Conservation (phyloP, 2,329 filamentous ascomycete genomes). For the Neocatenulostroma microsporum region DNA sequence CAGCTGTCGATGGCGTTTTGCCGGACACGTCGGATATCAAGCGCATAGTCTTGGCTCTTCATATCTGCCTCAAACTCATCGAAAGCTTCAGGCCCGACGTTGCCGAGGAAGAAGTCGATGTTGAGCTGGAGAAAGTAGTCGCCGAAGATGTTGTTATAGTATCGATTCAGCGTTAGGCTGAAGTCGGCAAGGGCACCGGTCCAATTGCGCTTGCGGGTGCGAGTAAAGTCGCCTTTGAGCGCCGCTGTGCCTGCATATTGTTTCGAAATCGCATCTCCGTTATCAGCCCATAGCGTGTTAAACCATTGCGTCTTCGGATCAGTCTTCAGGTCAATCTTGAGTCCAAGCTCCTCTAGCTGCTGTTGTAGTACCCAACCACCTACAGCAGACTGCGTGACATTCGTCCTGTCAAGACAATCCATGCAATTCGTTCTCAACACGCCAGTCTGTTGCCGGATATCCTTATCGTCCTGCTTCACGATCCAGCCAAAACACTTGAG, state of each 20-base stretch:
- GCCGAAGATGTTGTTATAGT: constrained; percentile 84
- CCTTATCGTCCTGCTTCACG: constrained; percentile 42
- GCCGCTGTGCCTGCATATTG: constrained; percentile 95
- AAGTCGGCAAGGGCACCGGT: constrained; percentile 87
- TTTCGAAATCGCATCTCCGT: constrained; percentile 89
- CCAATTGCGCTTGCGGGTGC: constrained; percentile 83
- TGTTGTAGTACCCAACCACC: constrained; percentile 72
- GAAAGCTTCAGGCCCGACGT: constrained; percentile 76
- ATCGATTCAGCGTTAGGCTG: constrained; percentile 73
- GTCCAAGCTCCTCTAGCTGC: constrained; percentile 68
- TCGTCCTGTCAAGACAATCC: constrained; percentile 95
- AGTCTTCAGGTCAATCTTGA: constrained; percentile 63
- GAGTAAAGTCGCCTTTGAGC: constrained; percentile 92
- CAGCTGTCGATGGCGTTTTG: constrained; percentile 86
- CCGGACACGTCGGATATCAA: constrained; percentile 75
- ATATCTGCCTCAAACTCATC: constrained; percentile 91
- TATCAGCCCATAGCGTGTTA: constrained; percentile 94
- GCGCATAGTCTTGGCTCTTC: constrained; percentile 84
- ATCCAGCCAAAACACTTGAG: constrained; percentile 67
- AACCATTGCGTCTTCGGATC: constrained; percentile 87
- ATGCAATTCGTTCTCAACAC: constrained; percentile 95
- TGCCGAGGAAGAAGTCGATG: constrained; percentile 89
- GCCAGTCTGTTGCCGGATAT: constrained; percentile 54
- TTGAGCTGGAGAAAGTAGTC: constrained; percentile 97
- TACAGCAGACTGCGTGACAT: constrained; percentile 89